Evolutionary conservation across 306 rosid genomes (phyloP).

Genomic region (Hippophae gyantsensis): DNA sequence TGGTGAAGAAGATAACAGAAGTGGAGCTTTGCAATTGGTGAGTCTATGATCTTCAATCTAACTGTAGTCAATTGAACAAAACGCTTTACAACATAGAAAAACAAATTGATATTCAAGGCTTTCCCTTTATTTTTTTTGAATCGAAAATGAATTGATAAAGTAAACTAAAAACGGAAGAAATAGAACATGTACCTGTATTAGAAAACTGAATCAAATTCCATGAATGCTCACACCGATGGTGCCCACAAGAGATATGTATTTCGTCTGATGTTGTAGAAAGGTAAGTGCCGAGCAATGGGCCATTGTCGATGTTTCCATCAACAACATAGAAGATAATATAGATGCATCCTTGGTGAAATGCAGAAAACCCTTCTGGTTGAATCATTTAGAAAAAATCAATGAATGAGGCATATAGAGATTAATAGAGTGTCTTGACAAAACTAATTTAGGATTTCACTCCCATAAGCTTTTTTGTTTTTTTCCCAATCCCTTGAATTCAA

Average conservation of each 20-base stretch:
- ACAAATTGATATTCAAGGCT: not conserved
- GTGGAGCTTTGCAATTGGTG: constrained; percentile 86
- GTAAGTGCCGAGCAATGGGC: constrained; percentile 80
- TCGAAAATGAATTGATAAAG: not conserved
- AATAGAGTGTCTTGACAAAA: constrained; percentile 43
- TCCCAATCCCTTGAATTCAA: constrained; percentile 13
- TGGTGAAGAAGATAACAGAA: constrained; percentile 59
- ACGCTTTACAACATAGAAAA: not conserved
- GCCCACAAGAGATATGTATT: constrained; percentile 82
- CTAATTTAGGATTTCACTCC: constrained; percentile 35
- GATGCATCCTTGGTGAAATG: constrained; percentile 78
- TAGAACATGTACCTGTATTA: not conserved
- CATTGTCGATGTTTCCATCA: constrained; percentile 75
- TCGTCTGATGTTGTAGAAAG: constrained; percentile 73
- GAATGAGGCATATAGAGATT: constrained; percentile 1
- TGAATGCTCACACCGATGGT: constrained; percentile 89
- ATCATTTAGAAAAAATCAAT: constrained; percentile 70
- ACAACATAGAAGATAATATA: constrained; percentile 77
- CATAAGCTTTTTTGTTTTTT: constrained; percentile 31
- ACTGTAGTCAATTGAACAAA: not conserved
- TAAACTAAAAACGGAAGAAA: not conserved
- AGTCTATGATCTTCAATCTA: constrained; percentile 7
- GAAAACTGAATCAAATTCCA: constrained; percentile 12
- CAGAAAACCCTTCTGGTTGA: constrained; percentile 94
- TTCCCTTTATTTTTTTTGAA: not conserved